Conservation (phyloP, 169 alveolate species). For the Plasmodium knowlesi region DNA sequence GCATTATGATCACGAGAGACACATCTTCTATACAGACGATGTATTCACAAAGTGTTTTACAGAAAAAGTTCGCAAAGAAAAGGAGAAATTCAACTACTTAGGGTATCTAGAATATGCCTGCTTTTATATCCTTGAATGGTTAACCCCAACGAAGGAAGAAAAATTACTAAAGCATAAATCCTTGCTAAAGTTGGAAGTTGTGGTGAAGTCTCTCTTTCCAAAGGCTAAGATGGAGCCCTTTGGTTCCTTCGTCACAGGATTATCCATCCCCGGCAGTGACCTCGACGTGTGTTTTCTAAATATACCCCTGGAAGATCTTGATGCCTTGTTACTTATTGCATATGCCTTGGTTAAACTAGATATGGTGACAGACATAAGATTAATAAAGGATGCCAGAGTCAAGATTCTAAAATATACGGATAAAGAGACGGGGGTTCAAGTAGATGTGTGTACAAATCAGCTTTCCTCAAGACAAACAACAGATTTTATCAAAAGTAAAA, state of each 20-base stretch:
- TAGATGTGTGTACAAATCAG: slow-evolving; percentile 65
- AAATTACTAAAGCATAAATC: slow-evolving; percentile 40
- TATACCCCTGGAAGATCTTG: slow-evolving; percentile 4
- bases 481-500: slow-evolving; percentile 58
- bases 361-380: not conserved
- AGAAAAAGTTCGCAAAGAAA: slow-evolving; percentile 10
- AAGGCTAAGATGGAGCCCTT: slow-evolving; percentile 41
- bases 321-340: slow-evolving; percentile 9
- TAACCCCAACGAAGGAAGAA: slow-evolving; percentile 70
- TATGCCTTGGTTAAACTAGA: slow-evolving; percentile 45
- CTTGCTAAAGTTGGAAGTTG: slow-evolving; percentile 31
- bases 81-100: not conserved
- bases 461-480: slow-evolving; percentile 59
- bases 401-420: slow-evolving; percentile 59
- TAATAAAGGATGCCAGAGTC: slow-evolving; percentile 56
- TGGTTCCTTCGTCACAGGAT: slow-evolving; percentile 65
- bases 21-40: slow-evolving; percentile 31
- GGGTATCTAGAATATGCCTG: slow-evolving; percentile 61
- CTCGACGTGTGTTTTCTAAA: slow-evolving; percentile 54
- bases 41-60: slow-evolving; percentile 22
- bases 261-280: slow-evolving; percentile 64
- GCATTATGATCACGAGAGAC: slow-evolving; percentile 16
- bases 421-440: slow-evolving; percentile 50
- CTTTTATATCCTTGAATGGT: slow-evolving; percentile 56
- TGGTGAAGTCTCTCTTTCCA: slow-evolving; percentile 52